Evolutionary conservation across 441 rosid species (phyloP).

Genomic region (Populus hybrid): DNA sequence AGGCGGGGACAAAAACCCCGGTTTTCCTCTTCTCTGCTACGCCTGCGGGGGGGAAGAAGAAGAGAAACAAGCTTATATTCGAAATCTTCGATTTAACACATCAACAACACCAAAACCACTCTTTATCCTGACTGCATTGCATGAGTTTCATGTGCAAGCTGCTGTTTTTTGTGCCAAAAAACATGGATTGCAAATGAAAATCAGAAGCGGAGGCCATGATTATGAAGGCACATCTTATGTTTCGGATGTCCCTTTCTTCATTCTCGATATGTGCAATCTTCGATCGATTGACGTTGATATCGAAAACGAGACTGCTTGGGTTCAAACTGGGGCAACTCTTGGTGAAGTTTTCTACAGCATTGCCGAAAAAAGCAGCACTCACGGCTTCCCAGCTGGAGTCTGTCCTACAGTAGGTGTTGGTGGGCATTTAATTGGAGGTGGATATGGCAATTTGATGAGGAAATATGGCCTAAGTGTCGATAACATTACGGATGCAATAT

Average conservation of each 20-base stretch:
- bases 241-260: constrained; percentile 37
- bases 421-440: constrained; percentile 62
- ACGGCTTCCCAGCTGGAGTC: constrained; percentile 53
- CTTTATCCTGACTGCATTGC: background rate
- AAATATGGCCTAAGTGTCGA: constrained; percentile 61
- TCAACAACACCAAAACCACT: too few relatives aligned
- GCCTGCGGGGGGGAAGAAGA: too few relatives aligned
- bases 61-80: background rate
- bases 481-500: constrained; percentile 46
- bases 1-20: too few relatives aligned
- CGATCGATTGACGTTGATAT: constrained; percentile 18
- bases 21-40: too few relatives aligned
- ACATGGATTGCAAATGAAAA: too few relatives aligned
- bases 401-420: constrained; percentile 66
- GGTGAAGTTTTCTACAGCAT: constrained; percentile 60
- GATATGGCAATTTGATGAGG: constrained; percentile 52
- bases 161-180: too few relatives aligned
- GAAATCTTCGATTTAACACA: constrained; percentile 11
- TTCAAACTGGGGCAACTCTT: constrained; percentile 55
- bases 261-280: constrained; percentile 35
- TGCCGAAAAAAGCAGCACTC: constrained; percentile 36
- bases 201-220: constrained; percentile 64
- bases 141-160: too few relatives aligned
- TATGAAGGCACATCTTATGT: constrained; percentile 56
- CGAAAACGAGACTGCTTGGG: constrained; percentile 51